phyloP scores from a whole-genome alignment of 768 basidiomycete genomes.

The Boletus coccyginus region DNA sequence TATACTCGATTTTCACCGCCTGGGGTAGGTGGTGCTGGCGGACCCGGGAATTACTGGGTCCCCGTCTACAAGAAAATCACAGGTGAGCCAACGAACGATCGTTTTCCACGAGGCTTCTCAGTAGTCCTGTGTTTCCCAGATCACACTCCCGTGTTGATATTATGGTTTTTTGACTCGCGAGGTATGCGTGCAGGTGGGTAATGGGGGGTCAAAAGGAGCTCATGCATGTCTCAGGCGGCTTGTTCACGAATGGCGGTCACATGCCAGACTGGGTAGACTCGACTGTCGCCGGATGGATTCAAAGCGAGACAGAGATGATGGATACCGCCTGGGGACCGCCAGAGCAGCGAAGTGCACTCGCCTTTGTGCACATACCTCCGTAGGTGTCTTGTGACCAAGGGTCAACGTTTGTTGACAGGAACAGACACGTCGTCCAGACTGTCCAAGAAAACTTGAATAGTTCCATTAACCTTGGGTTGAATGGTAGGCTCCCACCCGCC shows the following conservation, averaged over 20 bases:
- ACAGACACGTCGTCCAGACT: slow-evolving; percentile 29
- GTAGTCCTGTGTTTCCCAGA: slow-evolving; percentile 20
- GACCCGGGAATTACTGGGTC: slow-evolving; percentile 76
- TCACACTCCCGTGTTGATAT: slow-evolving; percentile 48
- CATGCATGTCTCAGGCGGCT: slow-evolving; percentile 41
- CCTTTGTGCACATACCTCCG: slow-evolving; percentile 78
- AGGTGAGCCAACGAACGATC: slow-evolving; percentile 24
- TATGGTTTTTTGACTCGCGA: slow-evolving; percentile 80
- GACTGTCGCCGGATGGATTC: slow-evolving; percentile 61
- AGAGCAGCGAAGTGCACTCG: slow-evolving; percentile 52
- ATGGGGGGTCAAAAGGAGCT: neutral
- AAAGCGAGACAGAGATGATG: slow-evolving; percentile 51
- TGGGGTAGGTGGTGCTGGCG: slow-evolving; percentile 61
- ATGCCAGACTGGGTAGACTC: slow-evolving; percentile 70
- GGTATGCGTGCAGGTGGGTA: slow-evolving; percentile 32
- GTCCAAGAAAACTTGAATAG: slow-evolving; percentile 37
- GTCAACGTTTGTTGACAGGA: neutral
- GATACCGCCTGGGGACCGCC: slow-evolving; percentile 56
- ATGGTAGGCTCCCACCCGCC: slow-evolving; percentile 29
- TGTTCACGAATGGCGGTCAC: slow-evolving; percentile 41
- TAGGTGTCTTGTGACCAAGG: slow-evolving; percentile 31
- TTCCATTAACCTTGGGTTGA: slow-evolving; percentile 40
- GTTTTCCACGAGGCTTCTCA: neutral
- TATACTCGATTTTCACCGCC: slow-evolving; percentile 61
- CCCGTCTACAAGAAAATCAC: slow-evolving; percentile 47